phyloP scores from a whole-genome alignment of 176 grass and related monocot species.

The Triticum dicoccoides region DNA sequence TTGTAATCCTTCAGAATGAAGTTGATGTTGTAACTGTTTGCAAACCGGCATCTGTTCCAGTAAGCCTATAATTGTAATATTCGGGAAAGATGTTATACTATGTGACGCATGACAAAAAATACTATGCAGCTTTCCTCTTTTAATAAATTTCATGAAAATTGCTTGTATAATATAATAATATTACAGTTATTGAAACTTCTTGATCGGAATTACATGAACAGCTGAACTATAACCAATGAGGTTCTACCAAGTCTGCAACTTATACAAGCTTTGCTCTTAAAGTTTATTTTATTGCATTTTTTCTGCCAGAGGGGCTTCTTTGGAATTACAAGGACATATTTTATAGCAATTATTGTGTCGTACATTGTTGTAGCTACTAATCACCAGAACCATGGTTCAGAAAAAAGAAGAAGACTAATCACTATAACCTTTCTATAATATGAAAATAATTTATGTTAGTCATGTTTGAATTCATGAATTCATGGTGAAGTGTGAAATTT shows the following conservation, averaged over 20 bases:
- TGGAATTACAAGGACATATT: not conserved
- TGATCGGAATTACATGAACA: not conserved
- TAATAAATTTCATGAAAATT: not conserved
- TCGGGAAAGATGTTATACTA: not conserved
- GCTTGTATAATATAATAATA: not conserved
- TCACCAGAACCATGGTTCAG: not conserved
- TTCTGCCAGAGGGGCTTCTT: not conserved
- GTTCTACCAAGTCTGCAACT: not conserved
- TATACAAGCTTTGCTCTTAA: not conserved
- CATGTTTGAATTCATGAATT: not conserved
- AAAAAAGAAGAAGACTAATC: not conserved
- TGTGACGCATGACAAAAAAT: slow-evolving; percentile 3
- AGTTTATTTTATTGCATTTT: not conserved
- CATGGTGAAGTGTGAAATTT: not conserved
- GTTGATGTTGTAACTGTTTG: slow-evolving; percentile 82
- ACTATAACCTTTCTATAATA: not conserved
- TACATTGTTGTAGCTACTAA: not conserved
- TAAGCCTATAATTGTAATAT: slow-evolving; percentile 38
- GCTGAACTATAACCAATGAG: slow-evolving; percentile 20
- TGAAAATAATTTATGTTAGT: not conserved
- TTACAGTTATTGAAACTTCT: not conserved
- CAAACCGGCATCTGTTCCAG: slow-evolving; percentile 92
- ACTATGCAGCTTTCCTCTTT: slow-evolving; percentile 1
- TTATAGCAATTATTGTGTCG: not conserved
- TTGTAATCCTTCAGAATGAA: slow-evolving; percentile 81